Conservation (phyloP, 2,329 filamentous ascomycete genomes). For the Didymella lethalis region DNA sequence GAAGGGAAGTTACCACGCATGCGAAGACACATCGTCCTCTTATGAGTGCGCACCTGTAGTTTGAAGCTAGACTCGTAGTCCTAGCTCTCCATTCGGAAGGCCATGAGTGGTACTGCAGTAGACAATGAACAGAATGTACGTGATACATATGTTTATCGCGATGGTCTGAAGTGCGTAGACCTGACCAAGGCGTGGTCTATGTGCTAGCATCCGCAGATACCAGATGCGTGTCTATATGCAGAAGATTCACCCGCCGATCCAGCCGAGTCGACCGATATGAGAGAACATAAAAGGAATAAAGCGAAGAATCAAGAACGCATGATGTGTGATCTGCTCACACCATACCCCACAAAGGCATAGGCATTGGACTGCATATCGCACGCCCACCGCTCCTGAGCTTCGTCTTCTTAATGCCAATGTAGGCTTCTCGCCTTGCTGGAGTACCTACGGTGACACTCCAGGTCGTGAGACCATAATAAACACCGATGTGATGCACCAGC, state of each 20-base stretch:
- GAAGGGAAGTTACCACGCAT: background rate
- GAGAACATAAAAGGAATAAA: background rate
- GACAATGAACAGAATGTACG: background rate
- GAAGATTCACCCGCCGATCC: background rate
- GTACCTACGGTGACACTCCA: constrained; percentile 77
- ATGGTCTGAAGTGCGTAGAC: constrained; percentile 1
- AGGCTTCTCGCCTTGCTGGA: constrained; percentile 79
- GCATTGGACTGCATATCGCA: constrained; percentile 38
- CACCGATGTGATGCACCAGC: constrained; percentile 90
- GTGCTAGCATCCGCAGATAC: background rate
- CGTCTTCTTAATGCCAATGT: constrained; percentile 73
- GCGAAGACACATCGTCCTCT: background rate
- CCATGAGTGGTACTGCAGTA: background rate
- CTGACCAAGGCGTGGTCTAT: constrained; percentile 10
- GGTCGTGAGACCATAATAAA: constrained; percentile 89
- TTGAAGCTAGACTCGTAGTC: background rate
- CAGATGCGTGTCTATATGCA: constrained; percentile 10
- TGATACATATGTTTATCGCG: background rate
- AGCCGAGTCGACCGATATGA: background rate
- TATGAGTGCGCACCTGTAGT: background rate
- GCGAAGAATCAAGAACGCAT: background rate
- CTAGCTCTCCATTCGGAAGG: background rate
- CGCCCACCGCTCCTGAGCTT: constrained; percentile 38
- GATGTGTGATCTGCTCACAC: constrained; percentile 30
- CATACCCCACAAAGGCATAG: constrained; percentile 47